phyloP scores from a whole-genome alignment of 495 filamentous ascomycete genomes.

The Penicillium atrosanguineum region DNA sequence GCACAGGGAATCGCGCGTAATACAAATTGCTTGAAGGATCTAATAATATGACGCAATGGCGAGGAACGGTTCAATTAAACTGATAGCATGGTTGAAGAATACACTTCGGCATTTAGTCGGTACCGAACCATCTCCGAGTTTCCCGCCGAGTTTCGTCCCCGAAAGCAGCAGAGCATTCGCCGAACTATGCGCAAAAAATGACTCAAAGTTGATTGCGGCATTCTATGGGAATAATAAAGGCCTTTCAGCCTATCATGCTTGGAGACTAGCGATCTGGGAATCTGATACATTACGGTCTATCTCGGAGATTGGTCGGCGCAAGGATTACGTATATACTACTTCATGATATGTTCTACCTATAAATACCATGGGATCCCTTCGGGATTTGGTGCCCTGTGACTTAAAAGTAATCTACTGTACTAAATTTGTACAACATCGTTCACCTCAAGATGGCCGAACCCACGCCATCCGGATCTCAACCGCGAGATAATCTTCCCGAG shows the following conservation, averaged over 20 bases:
- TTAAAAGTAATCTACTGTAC: neutral
- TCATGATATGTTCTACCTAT: slow-evolving; percentile 2
- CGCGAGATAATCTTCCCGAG: slow-evolving; percentile 19
- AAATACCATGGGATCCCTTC: slow-evolving; percentile 4
- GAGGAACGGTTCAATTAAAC: neutral
- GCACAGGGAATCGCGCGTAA: neutral
- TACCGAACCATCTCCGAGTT: slow-evolving; percentile 15
- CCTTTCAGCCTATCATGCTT: neutral
- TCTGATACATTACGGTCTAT: neutral
- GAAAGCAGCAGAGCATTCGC: neutral
- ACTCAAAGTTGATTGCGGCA: neutral
- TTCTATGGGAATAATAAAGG: neutral
- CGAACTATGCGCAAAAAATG: slow-evolving; percentile 6
- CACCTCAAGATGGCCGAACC: neutral
- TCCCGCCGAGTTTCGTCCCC: slow-evolving; percentile 5
- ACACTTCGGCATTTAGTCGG: slow-evolving; percentile 13
- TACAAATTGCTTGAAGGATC: neutral
- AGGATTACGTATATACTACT: neutral
- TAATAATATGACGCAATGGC: neutral
- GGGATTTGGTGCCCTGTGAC: neutral
- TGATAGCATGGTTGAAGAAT: neutral
- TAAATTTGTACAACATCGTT: slow-evolving; percentile 1
- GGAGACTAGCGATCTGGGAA: neutral
- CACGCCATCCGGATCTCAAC: slow-evolving; percentile 11
- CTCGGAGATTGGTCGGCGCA: slow-evolving; percentile 20